Base-by-base conservation (phyloP, 2,329 filamentous ascomycete species). In the Stemphylium beticola region DNA sequence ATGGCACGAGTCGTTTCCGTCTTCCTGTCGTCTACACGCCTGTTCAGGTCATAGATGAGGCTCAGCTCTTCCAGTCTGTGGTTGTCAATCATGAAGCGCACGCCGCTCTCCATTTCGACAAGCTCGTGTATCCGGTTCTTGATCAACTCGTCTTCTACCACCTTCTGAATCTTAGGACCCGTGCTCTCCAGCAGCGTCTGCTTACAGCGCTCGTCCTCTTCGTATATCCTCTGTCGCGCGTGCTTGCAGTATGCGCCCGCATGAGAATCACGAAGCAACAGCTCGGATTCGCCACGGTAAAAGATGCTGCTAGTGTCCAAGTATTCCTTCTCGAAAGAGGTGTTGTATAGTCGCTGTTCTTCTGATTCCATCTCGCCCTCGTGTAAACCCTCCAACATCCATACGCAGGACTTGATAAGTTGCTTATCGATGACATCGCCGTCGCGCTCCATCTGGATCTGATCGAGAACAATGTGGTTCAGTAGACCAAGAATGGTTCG, bases 11-110 rank as follows among this genome's bases (percentile, higher is more conserved):
- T 90, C 4, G 97, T 78, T 9, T 88, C 85, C 0, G 76, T 71
- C 71, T 93, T 96, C 54, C 88, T 87, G 0, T 80, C 74, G 66
- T 98, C 92, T 0, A 97, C 89, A 31, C 91, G 83, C 9, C 84
- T 79, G 50, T 96, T 89, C 2, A 98, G 83, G 15, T 87, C 82
- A 74, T 95, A 98, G 3, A 98, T 80, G 44, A 92, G 87, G n/a
- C 82, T 81, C 9, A 99, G 80, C 66, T 96, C 92, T 4, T 89
- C 85, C 31, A 89, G 67, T 60, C 89, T 86, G 74, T 97, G 90
- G 66, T 96, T 93, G 74, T 96, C 91, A 44, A 98, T 87, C 93
- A 99, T 98, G 70, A 87, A 87, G 60, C 85, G 87, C 37, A 97
- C 83, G 0, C 95, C 95, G 58, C 89, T 96, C 5, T 97, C 92